Base-by-base conservation (phyloP, 805 yeast genomes). In the Barnettozyma californica region DNA sequence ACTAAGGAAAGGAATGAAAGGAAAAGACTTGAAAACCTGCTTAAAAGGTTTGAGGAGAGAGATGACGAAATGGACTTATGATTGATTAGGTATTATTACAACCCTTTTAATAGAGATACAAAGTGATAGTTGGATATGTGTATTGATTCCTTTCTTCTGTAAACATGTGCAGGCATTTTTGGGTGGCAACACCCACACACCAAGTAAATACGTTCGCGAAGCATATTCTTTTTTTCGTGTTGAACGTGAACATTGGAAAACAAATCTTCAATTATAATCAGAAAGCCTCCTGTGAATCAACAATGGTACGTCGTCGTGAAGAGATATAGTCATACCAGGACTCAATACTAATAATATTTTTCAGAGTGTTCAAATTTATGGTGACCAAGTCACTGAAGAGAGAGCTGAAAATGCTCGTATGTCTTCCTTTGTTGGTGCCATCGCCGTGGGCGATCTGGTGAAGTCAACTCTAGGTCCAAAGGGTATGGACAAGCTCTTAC, bases 341-440 rank as follows among this genome's bases (percentile, higher is more conserved):
- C 14, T 29, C 33, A 29, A 14, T 50, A 44, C 52, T 48, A 46
- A 49, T 49, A 13, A 26, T n/a, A 10, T 2, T 7, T 10, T 1
- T 18, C 35, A 57, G 74, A 69, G 74, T 57, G 96, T 91, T 53
- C 92, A 91, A 59, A 91, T 92, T 64, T 89, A 94, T 70, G 95
- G 96, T 53, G 98, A 94, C 66, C 96, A 92, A 68, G 98, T 92
- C 47, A 86, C 94, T 6, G 99, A 92, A 70, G 99, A 92, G 71
- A 81, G 97, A 63, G 99, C 94, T 41, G 99, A 94, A 69, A 91
- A 92, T 69, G 99, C 99, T 46, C 90, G 99, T 74, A 75, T 92
- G 73, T 87, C 97, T 7, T 89, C 99, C 2, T 94, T 94, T 68
- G 95, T 94, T 10, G 99, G 99, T 43, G 99, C 99, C 56, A 92